A percentile compares a stretch with the other conserved stretches of the same genome.
Evolutionary conservation across 495 filamentous ascomycete genomes (phyloP).

Genomic region (Cercophora scortea): DNA sequence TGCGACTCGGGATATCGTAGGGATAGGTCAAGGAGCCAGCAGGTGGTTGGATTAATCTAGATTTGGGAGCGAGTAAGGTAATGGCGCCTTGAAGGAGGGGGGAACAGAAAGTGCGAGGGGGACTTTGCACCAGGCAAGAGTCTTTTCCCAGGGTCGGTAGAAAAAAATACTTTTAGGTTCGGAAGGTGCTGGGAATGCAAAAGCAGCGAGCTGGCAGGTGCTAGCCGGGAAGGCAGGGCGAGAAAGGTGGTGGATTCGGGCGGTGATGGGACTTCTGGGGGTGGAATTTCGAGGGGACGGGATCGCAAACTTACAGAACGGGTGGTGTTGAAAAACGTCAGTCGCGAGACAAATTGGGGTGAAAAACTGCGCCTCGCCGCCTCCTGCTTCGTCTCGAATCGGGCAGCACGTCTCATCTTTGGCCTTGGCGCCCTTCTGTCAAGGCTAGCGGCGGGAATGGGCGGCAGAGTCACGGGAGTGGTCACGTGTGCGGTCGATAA

Average conservation of each 20-base stretch:
- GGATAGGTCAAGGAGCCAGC: background rate
- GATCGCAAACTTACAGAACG: conserved; percentile 4
- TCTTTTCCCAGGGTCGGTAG: background rate
- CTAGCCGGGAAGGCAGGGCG: too few relatives aligned
- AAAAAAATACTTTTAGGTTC: background rate
- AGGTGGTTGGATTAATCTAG: too few relatives aligned
- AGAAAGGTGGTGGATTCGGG: background rate
- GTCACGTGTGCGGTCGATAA: conserved; percentile 1
- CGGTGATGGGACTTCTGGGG: background rate
- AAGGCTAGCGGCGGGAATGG: background rate
- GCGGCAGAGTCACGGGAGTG: background rate
- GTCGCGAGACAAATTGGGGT: conserved; percentile 5
- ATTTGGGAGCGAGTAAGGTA: too few relatives aligned
- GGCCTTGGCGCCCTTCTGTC: too few relatives aligned
- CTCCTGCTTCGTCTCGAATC: conserved; percentile 1
- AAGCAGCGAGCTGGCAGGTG: too few relatives aligned
- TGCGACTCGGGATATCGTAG: conserved; percentile 1
- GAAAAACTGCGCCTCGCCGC: conserved; percentile 3
- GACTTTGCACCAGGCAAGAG: conserved; percentile 23
- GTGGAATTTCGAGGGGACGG: conserved; percentile 4
- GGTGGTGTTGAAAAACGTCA: conserved; percentile 1
- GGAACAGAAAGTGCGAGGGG: conserved; percentile 19
- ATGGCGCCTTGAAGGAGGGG: too few relatives aligned
- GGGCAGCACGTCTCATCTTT: too few relatives aligned
- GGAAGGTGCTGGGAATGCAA: too few relatives aligned